phyloP scores from a whole-genome alignment of 352 stramenopile genomes.

The Globisporangium acanthophoron region DNA sequence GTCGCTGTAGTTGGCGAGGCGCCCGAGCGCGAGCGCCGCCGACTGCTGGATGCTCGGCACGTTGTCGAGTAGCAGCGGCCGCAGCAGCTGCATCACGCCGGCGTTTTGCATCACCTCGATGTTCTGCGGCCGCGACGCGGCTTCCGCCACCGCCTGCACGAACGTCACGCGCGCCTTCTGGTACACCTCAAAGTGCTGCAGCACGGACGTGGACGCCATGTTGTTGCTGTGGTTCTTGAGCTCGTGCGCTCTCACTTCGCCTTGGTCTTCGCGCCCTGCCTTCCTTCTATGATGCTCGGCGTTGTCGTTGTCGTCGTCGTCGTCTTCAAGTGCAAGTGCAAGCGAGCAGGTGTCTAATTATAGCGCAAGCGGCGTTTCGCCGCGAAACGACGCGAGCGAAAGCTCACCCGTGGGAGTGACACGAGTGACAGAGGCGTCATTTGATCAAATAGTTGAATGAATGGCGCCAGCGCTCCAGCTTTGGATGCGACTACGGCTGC shows the following conservation, averaged over 20 bases:
- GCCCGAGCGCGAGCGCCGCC: slow-evolving; percentile 88
- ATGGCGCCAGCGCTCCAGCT: too few relatives aligned
- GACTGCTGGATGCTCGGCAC: slow-evolving; percentile 95
- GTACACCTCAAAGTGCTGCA: slow-evolving; percentile 95
- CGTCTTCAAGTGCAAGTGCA: too few relatives aligned
- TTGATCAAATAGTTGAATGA: too few relatives aligned
- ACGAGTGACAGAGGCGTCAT: too few relatives aligned
- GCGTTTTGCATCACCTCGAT: slow-evolving; percentile 97
- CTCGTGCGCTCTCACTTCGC: too few relatives aligned
- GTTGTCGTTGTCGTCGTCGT: too few relatives aligned
- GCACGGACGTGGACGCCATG: slow-evolving; percentile 86
- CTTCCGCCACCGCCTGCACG: slow-evolving; percentile 92
- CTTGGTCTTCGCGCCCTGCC: neutral
- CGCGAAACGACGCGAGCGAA: too few relatives aligned
- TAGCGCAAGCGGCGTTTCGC: too few relatives aligned
- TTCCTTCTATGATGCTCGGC: too few relatives aligned
- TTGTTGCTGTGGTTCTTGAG: neutral
- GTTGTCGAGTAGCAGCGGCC: slow-evolving; percentile 92
- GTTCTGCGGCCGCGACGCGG: slow-evolving; percentile 92
- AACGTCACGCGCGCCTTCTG: slow-evolving; percentile 94
- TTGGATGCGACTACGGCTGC: too few relatives aligned
- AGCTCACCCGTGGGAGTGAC: too few relatives aligned
- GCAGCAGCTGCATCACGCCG: slow-evolving; percentile 93
- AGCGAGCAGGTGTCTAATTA: too few relatives aligned
- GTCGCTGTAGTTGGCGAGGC: slow-evolving; percentile 94